phyloP scores from a whole-genome alignment of 192 early-diverging fungal species.

The Cladochytrium replicatum region DNA sequence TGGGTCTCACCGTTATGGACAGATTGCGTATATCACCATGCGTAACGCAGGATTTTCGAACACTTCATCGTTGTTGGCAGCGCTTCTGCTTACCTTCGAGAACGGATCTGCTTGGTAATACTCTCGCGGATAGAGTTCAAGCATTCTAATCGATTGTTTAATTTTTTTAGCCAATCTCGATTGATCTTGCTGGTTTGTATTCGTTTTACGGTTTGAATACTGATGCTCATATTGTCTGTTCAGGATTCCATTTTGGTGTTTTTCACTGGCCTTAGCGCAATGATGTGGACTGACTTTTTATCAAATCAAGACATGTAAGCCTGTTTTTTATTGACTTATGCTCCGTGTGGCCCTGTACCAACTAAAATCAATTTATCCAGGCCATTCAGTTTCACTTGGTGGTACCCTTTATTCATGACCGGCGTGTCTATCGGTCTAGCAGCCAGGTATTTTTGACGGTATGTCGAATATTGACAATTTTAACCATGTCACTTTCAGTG shows the following conservation, averaged over 20 bases:
- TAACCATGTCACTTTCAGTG: conserved; percentile 10
- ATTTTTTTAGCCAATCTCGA: conserved; percentile 30
- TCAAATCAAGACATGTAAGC: conserved; percentile 23
- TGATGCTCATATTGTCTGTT: background rate
- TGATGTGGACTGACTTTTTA: conserved; percentile 40
- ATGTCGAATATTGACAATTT: background rate
- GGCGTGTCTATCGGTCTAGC: conserved; percentile 35
- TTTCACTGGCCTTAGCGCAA: conserved; percentile 35
- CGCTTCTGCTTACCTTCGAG: conserved; percentile 29
- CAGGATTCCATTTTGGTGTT: conserved; percentile 42
- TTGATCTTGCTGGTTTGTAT: conserved; percentile 31
- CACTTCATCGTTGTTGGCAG: conserved; percentile 27
- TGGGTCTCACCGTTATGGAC: background rate
- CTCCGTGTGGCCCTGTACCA: background rate
- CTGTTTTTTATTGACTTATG: background rate
- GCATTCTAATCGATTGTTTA: background rate
- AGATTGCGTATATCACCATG: conserved; percentile 41
- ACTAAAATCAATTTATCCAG: conserved; percentile 2
- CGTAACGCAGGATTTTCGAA: conserved; percentile 33
- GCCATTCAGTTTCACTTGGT: conserved; percentile 41
- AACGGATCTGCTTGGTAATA: conserved; percentile 17
- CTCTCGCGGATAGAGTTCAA: conserved; percentile 9
- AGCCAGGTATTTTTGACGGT: conserved; percentile 12
- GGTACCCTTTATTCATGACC: conserved; percentile 32
- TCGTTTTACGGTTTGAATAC: background rate